These are phyloP conservation scores for Chiua virens DNA, from an alignment of 768 basidiomycete species.

Conservation along the genomic window DNA sequence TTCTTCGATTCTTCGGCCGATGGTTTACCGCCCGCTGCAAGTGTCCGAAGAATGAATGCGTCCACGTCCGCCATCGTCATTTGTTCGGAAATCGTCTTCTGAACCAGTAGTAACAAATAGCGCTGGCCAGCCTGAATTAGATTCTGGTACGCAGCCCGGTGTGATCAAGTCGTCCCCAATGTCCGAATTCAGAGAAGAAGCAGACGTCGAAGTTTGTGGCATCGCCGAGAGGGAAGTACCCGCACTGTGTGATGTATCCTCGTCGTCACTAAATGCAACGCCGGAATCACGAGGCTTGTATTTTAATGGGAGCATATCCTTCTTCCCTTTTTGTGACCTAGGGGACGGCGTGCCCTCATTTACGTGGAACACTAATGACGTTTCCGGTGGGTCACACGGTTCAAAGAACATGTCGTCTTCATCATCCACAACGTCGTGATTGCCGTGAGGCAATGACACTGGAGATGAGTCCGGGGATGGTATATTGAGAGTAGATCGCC, in stretches of 20 bases:
- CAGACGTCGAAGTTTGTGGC: constrained; percentile 61
- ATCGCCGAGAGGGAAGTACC: constrained; percentile 35
- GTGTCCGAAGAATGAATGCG: constrained; percentile 69
- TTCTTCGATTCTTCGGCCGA: constrained; percentile 49
- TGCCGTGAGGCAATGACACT: constrained; percentile 28
- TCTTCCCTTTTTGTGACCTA: constrained; percentile 34
- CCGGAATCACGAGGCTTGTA: constrained; percentile 73
- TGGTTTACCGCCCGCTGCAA: constrained; percentile 57
- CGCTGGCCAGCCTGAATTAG: constrained; percentile 63
- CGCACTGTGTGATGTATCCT: constrained; percentile 28
- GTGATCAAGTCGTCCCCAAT: constrained; percentile 68
- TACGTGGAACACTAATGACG: constrained; percentile 58
- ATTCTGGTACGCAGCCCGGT: constrained; percentile 56
- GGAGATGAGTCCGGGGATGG: constrained; percentile 56
- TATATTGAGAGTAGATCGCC: constrained; percentile 38
- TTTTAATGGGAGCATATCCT: constrained; percentile 55
- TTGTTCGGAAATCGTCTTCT: constrained; percentile 36
- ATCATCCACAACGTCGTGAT: constrained; percentile 34
- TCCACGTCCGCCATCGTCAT: constrained; percentile 49
- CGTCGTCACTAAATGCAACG: constrained; percentile 62
- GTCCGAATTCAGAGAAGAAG: constrained; percentile 60
- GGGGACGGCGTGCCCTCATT: constrained; percentile 60
- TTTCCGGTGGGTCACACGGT: constrained; percentile 40
- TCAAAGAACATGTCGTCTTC: constrained; percentile 62
- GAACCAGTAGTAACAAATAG: constrained; percentile 39